phyloP scores from a whole-genome alignment of 495 filamentous ascomycete species.

The Neurospora africana region DNA sequence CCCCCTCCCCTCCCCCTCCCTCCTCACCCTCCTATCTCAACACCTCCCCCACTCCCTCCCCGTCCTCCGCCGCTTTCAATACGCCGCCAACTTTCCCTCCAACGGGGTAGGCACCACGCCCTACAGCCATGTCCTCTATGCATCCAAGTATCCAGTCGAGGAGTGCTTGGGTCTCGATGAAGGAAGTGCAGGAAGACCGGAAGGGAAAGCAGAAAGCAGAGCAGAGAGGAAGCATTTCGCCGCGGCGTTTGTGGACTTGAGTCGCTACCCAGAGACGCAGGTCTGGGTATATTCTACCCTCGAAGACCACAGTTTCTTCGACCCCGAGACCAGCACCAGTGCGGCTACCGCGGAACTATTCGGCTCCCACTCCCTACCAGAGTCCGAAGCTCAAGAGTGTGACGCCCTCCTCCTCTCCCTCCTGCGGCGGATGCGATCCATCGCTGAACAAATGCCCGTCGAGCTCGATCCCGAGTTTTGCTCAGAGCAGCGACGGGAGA shows the following conservation, averaged over 20 bases:
- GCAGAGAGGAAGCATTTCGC: conserved; percentile 22
- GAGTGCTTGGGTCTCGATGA: no score
- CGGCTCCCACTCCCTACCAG: background rate
- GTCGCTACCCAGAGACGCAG: conserved; percentile 47
- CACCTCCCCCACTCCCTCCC: conserved; percentile 48
- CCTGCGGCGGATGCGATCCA: background rate
- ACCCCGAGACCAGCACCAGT: background rate
- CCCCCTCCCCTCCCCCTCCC: conserved; percentile 21
- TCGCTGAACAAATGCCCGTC: background rate
- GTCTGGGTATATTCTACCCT: conserved; percentile 48
- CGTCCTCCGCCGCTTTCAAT: conserved; percentile 48
- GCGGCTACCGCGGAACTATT: background rate
- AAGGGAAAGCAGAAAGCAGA: background rate
- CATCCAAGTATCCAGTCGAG: conserved; percentile 10
- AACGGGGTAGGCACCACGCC: conserved; percentile 15
- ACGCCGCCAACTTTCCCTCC: conserved; percentile 29
- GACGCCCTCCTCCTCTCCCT: conserved; percentile 6
- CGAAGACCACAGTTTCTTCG: conserved; percentile 22
- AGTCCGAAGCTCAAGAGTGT: background rate
- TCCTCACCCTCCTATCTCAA: conserved; percentile 22
- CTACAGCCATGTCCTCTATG: conserved; percentile 29
- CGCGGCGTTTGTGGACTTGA: conserved; percentile 49
- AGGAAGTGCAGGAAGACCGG: no score
- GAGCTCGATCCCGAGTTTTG: background rate
- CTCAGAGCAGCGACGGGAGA: background rate